phyloP scores from a whole-genome alignment of 371 early-diverging fungal genomes.

The Zychaea mexicana region DNA sequence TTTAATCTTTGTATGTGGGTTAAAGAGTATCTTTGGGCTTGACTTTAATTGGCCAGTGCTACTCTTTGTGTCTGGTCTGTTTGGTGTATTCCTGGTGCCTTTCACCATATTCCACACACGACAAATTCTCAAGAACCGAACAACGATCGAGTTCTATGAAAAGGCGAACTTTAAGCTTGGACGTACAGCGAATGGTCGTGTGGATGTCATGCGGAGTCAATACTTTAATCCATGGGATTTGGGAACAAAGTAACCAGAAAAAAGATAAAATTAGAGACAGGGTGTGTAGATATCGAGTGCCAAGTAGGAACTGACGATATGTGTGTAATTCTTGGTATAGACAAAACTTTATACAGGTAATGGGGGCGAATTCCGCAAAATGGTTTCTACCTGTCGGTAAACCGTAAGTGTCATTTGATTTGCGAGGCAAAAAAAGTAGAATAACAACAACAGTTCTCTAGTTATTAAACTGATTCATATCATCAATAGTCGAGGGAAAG shows the following conservation, averaged over 20 bases:
- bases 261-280: background rate
- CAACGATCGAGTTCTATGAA: conserved; percentile 73
- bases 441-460: background rate
- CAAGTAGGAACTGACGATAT: no score
- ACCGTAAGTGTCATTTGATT: conserved; percentile 36
- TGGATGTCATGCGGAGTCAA: conserved; percentile 43
- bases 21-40: conserved; percentile 37
- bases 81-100: conserved; percentile 59
- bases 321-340: background rate
- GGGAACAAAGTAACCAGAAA: conserved; percentile 37
- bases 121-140: conserved; percentile 58
- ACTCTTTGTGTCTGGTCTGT: conserved; percentile 57
- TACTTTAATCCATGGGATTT: conserved; percentile 68
- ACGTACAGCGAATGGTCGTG: conserved; percentile 13
- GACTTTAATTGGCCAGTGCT: conserved; percentile 47
- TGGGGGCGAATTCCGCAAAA: conserved; percentile 48
- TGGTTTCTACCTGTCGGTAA: conserved; percentile 66
- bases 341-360: conserved; percentile 58
- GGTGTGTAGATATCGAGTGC: no score
- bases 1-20: background rate
- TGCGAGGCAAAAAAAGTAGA: background rate
- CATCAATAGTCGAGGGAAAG: conserved; percentile 37
- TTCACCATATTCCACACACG: conserved; percentile 61
- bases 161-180: conserved; percentile 46
- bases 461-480: background rate